Evolutionary conservation across 1,284 basidiomycete genomes (phyloP), one percentile per base, ranked within the genome.

Genomic region (Porodaedalea pini): DNA sequence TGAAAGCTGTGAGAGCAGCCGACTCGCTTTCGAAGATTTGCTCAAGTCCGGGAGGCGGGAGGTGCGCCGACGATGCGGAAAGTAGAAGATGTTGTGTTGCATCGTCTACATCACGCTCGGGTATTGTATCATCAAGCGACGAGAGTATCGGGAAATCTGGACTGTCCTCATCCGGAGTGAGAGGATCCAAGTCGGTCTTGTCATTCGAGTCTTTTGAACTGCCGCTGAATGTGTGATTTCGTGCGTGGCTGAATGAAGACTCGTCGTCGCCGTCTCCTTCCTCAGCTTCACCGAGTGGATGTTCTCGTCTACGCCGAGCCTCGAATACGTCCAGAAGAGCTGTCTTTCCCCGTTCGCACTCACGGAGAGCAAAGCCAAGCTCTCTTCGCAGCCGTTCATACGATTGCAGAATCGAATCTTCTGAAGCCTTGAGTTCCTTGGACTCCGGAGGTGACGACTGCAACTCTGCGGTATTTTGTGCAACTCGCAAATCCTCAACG

Each of bases 11-110:
- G 0, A 66, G 69, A 40, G 57, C 66, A 1, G 71, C 77, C 3
- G 81, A 70, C 3, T 88, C 85, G 2, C 80, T 81, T 66, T 90
- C 88, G 64, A 82, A 92, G 19, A 92, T 87, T 65, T 89, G 86
- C 64, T 91, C 88, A 44, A 82, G 76, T 5, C 87, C 87, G 0
- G 76, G 78, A 4, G 79, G 77, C 0, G 83, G 82, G 0, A 87
- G 70, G 59, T 83, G 78, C 31, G 75, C 67, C 4, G 78, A 70
- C 2, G 79, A 78, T 3, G 82, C 67, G 2, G 75, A 70, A 7
- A 80, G 65, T 17, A 86, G 67, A 4, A 86, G 68, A 67, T 85
- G 82, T 21, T 75, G 64, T n/a, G 78, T 79, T 13, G 73, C 81
- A 64, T 86, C 85, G 64, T 88, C 85, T 29, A 72, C 44, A 34